phyloP scores from a whole-genome alignment of 306 rosid genomes.

The Parietaria judaica region DNA sequence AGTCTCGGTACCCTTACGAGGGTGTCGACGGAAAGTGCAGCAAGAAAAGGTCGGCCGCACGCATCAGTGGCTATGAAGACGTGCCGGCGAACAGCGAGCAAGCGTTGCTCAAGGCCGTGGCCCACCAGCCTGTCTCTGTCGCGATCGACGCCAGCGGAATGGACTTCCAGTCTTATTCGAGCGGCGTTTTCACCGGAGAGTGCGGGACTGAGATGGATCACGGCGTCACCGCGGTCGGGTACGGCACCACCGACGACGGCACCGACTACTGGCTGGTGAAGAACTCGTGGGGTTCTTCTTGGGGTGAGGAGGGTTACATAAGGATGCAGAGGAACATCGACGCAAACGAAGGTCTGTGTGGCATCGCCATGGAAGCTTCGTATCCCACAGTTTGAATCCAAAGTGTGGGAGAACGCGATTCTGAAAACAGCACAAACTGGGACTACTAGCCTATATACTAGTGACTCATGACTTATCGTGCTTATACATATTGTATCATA shows the following conservation, averaged over 20 bases:
- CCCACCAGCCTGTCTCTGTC: slow-evolving; percentile 16
- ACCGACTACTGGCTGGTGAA: slow-evolving; percentile 21
- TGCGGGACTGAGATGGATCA: slow-evolving; percentile 22
- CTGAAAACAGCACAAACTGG: too few species aligned
- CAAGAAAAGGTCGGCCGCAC: not conserved
- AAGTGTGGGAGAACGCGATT: too few species aligned
- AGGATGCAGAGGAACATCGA: slow-evolving; percentile 23
- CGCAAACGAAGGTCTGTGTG: slow-evolving; percentile 35
- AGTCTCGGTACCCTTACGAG: slow-evolving; percentile 19
- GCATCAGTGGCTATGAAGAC: slow-evolving; percentile 10
- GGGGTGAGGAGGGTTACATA: slow-evolving; percentile 19
- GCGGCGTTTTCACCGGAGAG: slow-evolving; percentile 19
- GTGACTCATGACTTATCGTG: too few species aligned
- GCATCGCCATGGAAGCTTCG: slow-evolving; percentile 44
- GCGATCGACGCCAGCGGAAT: slow-evolving; percentile 19
- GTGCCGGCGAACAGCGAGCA: slow-evolving; percentile 17
- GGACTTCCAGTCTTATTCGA: slow-evolving; percentile 18
- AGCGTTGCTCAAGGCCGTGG: slow-evolving; percentile 16
- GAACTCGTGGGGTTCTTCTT: slow-evolving; percentile 16
- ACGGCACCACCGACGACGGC: slow-evolving; percentile 12
- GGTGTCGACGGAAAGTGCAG: slow-evolving; percentile 1
- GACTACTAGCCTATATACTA: too few species aligned
- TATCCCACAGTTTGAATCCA: slow-evolving; percentile 28
- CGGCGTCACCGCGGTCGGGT: slow-evolving; percentile 19
- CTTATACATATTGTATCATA: too few species aligned